Percentiles rank a stretch among this genome's conserved stretches.
These are phyloP conservation scores for Lactifluus echinatus DNA, from an alignment of 768 basidiomycete species.

Conservation along the genomic window DNA sequence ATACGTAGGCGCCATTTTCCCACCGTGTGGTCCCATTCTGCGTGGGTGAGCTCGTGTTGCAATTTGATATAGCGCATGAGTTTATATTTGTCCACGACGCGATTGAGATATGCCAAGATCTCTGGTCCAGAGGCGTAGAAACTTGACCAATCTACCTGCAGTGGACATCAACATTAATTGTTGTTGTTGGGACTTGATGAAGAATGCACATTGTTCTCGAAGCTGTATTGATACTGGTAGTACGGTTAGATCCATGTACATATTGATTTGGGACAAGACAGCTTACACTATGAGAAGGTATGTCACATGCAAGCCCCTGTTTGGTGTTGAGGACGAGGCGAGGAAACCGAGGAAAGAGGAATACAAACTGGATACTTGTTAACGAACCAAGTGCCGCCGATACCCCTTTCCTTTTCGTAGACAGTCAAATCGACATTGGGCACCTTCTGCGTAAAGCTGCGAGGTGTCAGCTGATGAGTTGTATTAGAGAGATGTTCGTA, in stretches of 20 bases:
- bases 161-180: no score
- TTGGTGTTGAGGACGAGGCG: neutral
- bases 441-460: conserved; percentile 43
- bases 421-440: conserved; percentile 45
- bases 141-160: conserved; percentile 50
- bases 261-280: neutral
- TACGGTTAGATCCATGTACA: neutral
- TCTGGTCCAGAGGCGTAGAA: conserved; percentile 52
- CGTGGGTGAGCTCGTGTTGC: conserved; percentile 40
- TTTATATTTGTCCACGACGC: no score
- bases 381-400: conserved; percentile 54
- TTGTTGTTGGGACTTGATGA: no score
- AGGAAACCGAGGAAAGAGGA: neutral
- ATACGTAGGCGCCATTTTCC: conserved; percentile 53
- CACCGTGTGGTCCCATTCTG: no score
- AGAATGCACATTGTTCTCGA: conserved; percentile 39
- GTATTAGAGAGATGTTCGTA: conserved; percentile 19
- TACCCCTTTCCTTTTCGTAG: conserved; percentile 51
- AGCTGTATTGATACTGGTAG: conserved; percentile 48
- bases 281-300: conserved; percentile 47
- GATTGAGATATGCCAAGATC: no score
- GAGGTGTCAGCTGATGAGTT: neutral
- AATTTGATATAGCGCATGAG: no score
- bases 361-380: conserved; percentile 49
- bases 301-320: conserved; percentile 52